Base-by-base conservation (phyloP, 306 rosid species). In the Carpinus viminea region DNA sequence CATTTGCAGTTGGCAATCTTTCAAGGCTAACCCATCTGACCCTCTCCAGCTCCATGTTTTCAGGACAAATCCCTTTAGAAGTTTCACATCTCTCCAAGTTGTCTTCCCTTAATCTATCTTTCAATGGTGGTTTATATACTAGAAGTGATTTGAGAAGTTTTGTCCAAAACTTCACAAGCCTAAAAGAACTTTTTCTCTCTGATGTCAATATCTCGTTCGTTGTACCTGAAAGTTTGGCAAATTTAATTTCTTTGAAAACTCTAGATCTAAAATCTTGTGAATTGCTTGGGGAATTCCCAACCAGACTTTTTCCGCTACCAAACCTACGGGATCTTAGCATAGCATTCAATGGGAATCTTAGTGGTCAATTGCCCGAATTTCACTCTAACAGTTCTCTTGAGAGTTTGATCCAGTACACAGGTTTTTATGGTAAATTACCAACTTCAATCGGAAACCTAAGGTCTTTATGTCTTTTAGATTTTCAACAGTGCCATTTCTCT, bases 361-460 rank as follows among this genome's bases (percentile, higher is more conserved):
- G 0, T 1, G 88, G 89, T 48, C 45, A 71, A 13, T 62, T 89
- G 21, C 91, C 89, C 17, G 83, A 76, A 34, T 75, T 85, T 70
- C 76, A 62, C 43, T 56, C 48, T 1, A 78, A 43, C 2, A 24
- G 77, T 73, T 70, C 73, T 48, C 31, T 83, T 20, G 8, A 5
- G 28, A 0, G 0, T 4, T 66, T 87, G 61, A 0, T 0, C 13
- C 53, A 0, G 0, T 0, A 0, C 11, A 85, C 85, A 7, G 62
- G 55, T 55, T 85, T 87, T 59, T 41, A 50, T 48, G 88, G 87
- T 11, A 6, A 75, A 1, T 18, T 86, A 38, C 87, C 89, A 1
- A 8, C 53, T 78, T 85, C 88, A 55, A 47, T 81, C 1, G 85
- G 51, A 8, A 24, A 78, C 7, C 83, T 85, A 13, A 73, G 31